Percentiles rank a stretch among this genome's conserved stretches.
Evolutionary conservation across 2,329 filamentous ascomycete species (phyloP).

Genomic region (Pyrenophora seminiperda): DNA sequence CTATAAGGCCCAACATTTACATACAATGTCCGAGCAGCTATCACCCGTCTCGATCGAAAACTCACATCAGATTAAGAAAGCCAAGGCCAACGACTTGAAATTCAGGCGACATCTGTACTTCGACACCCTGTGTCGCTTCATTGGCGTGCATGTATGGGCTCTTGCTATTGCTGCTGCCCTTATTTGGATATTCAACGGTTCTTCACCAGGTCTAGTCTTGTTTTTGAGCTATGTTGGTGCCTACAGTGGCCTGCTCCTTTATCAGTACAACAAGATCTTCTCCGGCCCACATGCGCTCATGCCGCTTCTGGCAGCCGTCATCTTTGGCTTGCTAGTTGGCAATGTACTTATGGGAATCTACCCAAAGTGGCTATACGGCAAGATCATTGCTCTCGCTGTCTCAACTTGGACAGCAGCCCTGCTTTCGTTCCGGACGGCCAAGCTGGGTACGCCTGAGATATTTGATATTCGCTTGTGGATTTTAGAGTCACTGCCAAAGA

Average conservation of each 20-base stretch:
- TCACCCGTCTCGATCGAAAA: slow-evolving; percentile 50
- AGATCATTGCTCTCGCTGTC: slow-evolving; percentile 55
- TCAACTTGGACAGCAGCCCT: slow-evolving; percentile 60
- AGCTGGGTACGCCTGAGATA: slow-evolving; percentile 53
- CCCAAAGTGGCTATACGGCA: slow-evolving; percentile 52
- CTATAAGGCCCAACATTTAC: slow-evolving; percentile 59
- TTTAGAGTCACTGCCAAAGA: slow-evolving; percentile 21
- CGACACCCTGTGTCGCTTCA: slow-evolving; percentile 56
- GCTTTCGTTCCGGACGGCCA: slow-evolving; percentile 55
- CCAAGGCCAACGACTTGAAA: slow-evolving; percentile 53
- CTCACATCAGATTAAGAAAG: slow-evolving; percentile 51
- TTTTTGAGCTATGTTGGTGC: slow-evolving; percentile 57
- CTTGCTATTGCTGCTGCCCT: slow-evolving; percentile 56
- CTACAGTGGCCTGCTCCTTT: slow-evolving; percentile 60
- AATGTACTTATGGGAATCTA: slow-evolving; percentile 50
- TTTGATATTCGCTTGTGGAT: slow-evolving; percentile 40
- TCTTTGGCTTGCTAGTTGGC: slow-evolving; percentile 55
- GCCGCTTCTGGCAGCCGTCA: slow-evolving; percentile 54
- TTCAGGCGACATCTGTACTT: slow-evolving; percentile 58
- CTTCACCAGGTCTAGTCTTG: slow-evolving; percentile 52
- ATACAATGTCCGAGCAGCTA: slow-evolving; percentile 52
- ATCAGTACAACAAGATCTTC: slow-evolving; percentile 58
- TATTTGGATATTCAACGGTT: slow-evolving; percentile 59
- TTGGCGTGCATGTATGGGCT: slow-evolving; percentile 60
- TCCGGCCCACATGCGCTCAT: slow-evolving; percentile 56